Evolutionary conservation across 208 protist genomes (phyloP).

Genomic region (Crithidia mellificae): DNA sequence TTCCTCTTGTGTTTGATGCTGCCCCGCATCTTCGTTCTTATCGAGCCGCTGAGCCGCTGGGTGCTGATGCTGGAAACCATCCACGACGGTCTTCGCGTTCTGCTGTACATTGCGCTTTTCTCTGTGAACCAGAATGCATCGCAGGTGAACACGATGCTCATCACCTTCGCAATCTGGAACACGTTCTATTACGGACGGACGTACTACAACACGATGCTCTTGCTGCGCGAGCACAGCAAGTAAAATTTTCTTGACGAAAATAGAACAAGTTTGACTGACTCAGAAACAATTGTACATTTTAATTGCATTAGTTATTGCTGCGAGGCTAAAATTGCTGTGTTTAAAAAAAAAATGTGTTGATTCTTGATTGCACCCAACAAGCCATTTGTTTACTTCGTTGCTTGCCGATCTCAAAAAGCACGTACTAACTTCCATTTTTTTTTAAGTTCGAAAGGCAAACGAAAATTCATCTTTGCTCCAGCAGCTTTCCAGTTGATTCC

Average conservation of each 20-base stretch:
- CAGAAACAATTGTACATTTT: too few relatives aligned
- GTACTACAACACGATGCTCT: conserved; percentile 59
- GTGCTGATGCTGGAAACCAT: conserved; percentile 46
- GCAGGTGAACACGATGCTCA: conserved; percentile 58
- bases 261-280: too few relatives aligned
- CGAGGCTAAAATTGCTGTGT: neutral
- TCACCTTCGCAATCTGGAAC: conserved; percentile 62
- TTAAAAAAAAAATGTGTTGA: too few relatives aligned
- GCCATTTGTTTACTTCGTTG: neutral
- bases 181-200: conserved; percentile 47
- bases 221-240: conserved; percentile 36
- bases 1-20: conserved; percentile 50
- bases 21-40: conserved; percentile 47
- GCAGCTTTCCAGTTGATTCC: too few relatives aligned
- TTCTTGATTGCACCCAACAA: too few relatives aligned
- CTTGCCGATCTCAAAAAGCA: too few relatives aligned
- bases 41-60: conserved; percentile 66
- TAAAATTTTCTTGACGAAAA: too few relatives aligned
- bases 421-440: too few relatives aligned
- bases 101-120: conserved; percentile 50
- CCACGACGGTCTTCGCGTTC: conserved; percentile 45
- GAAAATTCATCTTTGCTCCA: too few relatives aligned
- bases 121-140: conserved; percentile 35
- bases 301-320: too few relatives aligned
- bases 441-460: too few relatives aligned